These are phyloP conservation scores for Tillandsia leiboldiana DNA, from an alignment of 176 grass and related monocot genomes.

Conservation along the genomic window DNA sequence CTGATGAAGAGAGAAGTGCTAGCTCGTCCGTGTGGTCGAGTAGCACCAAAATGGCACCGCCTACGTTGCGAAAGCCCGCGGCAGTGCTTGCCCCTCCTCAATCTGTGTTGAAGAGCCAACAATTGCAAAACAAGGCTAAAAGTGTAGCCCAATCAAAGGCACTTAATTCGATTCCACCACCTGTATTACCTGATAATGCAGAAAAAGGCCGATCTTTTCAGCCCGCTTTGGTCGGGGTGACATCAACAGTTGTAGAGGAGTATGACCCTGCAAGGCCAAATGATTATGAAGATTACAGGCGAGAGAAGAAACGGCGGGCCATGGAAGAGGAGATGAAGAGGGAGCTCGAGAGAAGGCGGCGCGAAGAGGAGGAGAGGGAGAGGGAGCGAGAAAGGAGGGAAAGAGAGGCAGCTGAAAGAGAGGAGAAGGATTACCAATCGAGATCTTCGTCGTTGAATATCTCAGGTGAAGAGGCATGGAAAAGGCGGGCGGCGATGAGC, in stretches of 20 bases:
- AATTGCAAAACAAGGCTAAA: slow-evolving; percentile 26
- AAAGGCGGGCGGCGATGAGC: slow-evolving; percentile 70
- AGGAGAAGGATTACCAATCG: slow-evolving; percentile 45
- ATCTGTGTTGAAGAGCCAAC: slow-evolving; percentile 52
- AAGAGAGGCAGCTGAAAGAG: slow-evolving; percentile 37
- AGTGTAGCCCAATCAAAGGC: slow-evolving; percentile 20
- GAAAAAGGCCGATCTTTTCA: slow-evolving; percentile 31
- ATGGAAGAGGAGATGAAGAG: slow-evolving; percentile 64
- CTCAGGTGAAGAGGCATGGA: slow-evolving; percentile 93
- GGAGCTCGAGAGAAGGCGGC: slow-evolving; percentile 59
- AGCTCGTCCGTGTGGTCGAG: slow-evolving; percentile 82
- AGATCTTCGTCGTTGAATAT: slow-evolving; percentile 51
- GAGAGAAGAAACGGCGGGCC: slow-evolving; percentile 68
- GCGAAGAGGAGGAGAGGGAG: slow-evolving; percentile 63
- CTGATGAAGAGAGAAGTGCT: slow-evolving; percentile 64
- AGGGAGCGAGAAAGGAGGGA: slow-evolving; percentile 39
- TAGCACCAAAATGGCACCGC: slow-evolving; percentile 86
- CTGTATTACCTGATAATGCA: slow-evolving; percentile 7
- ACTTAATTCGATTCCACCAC: not conserved
- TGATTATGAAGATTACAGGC: slow-evolving; percentile 89
- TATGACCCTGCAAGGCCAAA: slow-evolving; percentile 96
- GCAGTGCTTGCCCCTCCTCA: slow-evolving; percentile 53
- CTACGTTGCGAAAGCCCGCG: slow-evolving; percentile 74
- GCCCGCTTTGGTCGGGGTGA: slow-evolving; percentile 61
- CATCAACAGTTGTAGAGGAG: slow-evolving; percentile 81